Base-by-base conservation (phyloP, 495 filamentous ascomycete species). In the Tuber umbilicatum region DNA sequence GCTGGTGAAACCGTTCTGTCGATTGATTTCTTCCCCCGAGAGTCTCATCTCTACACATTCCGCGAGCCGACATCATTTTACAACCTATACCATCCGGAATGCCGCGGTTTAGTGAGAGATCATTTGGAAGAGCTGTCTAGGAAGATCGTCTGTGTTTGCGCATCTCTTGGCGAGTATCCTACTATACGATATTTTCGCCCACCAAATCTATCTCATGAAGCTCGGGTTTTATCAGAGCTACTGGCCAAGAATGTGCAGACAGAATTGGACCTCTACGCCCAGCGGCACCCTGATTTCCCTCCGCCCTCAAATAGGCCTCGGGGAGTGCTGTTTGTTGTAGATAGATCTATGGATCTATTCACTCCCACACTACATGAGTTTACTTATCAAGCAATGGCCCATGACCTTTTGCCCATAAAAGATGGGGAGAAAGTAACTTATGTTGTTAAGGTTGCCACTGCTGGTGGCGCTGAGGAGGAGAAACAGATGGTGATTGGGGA, bases 371-470 rank as follows among this genome's bases (percentile, higher is more conserved):
- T 98, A 16, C 95, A 99, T 83, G 95, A 99, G 80, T 98, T 99
- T 81, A 98, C 96, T 16, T 99, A 97, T 82, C 95, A 98, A 83
- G 93, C 94, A 40, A 98, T 99, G 94, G 93, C 92, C 27, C 92
- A 97, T 82, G 95, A 99, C 83, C 83, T 99, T 39, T 85, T 99
- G 9, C 91, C 91, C 0, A 91, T 99, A 71, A 89, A 91, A 74
- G 95, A 99, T 73, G 89, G 89, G 19, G 93, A 97, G 68, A 97
- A 94, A 82, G 88, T 95, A 21, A 92, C 90, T 0, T 99, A 94
- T 79, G 77, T 79, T 71, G 75, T 80, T 41, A 75, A 77, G 39
- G 74, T 79, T 73, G 91, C 90, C 78, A 93, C 92, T 45, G 83
- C 87, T 1, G 82, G 92, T 55, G 94, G 96, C 76, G 89, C 94